Evolutionary conservation across 805 yeast genomes (phyloP), one percentile per base, ranked within the genome.

Genomic region (Pichia cephalocereana): DNA sequence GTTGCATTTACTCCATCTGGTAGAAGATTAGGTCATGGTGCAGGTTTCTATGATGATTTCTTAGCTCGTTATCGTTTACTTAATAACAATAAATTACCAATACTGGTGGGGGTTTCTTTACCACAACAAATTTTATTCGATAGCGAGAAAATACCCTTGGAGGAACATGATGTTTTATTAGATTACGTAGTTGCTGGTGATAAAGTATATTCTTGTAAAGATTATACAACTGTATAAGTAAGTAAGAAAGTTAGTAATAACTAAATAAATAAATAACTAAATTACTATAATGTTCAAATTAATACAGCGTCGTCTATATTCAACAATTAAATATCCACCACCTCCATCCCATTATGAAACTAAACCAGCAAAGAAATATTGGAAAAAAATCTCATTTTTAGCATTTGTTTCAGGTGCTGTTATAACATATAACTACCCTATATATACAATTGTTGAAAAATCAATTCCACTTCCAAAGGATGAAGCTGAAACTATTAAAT

Each of bases 1-100:
- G 82, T 91, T 2, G 96, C 86, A 1, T 90, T 86, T 63, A 75
- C 86, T 1, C 54, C 28, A 6, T 49, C 50, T 1, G 65, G 70
- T 17, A 49, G 54, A 32, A 63, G 99, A 46, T 61, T 91, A 46
- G 99, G 99, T 1, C 95, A 88, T 61, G 99, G 99, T 1, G 91
- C 82, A 6, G 99, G 97, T 0, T 89, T 78, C 63, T 91, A 93
- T 62, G 99, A 91, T 62, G 87, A 83, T 56, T 85, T 71, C 57
- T 72, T 85, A 40, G 67, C 71, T 42, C 66, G 83, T 45, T 79
- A 79, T 54, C 26, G 52, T 8, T 62, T 71, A 58, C 38, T 27
- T 6, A 59, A 65, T 67, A 32, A 54, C 38, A 41, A 55, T 48
- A 49, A 46, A 17, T 53, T 42, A 17, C 83, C 84, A 0, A 61